Evolutionary conservation across 176 grass and related monocot genomes (phyloP), one percentile per base, ranked within the genome.

Genomic region (Eremochloa ophiuroides): DNA sequence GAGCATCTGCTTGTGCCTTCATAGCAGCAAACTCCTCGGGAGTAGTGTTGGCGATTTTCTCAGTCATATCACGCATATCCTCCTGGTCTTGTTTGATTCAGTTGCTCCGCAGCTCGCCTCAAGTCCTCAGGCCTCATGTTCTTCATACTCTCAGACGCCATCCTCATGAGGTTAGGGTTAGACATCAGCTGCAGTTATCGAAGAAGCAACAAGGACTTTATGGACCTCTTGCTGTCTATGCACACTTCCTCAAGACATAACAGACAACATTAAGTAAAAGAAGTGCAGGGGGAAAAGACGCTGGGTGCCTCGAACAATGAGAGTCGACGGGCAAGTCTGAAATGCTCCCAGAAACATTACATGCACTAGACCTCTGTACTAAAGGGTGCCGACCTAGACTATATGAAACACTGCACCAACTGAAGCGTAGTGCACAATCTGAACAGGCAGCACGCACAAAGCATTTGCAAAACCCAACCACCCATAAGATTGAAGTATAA

Each of bases 131-230:
- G 61, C 66, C 61, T 85, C 96, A 99, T 89, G 81, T 90, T 93
- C 75, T 93, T 99, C 93, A 99, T 99, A 69, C 88, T 91, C 80
- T 95, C 96, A 4, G 96, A 91, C 10, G 96, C 96, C 41, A 99
- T 46, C 59, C 47, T 99, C 62, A 99, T 6, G 23, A 99, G 82
- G 55, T 95, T 87, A 18, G 96, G 96, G 41, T 99, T 99, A 43
- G 93, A 87, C 93, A 99, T 95, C 80, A 99, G 51, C 96, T 99
- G 89, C 79, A 93, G 17, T 18, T 30, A 76, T 44, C 66, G 38
- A 60, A 67, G 58, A 69, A 48, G 55, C 44, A 69, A 74, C 59
- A 79, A 77, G 44, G 4, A 16, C 23, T 48, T 4, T 2, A 46
- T 76, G 37, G 83, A n/a, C 65, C 15, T 6, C 10, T 17, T 59